A percentile compares a stretch with the other conserved stretches of the same genome.
These are phyloP conservation scores for Chrysosporium keratinophilum DNA, from an alignment of 2,329 filamentous ascomycete species.

Conservation along the genomic window DNA sequence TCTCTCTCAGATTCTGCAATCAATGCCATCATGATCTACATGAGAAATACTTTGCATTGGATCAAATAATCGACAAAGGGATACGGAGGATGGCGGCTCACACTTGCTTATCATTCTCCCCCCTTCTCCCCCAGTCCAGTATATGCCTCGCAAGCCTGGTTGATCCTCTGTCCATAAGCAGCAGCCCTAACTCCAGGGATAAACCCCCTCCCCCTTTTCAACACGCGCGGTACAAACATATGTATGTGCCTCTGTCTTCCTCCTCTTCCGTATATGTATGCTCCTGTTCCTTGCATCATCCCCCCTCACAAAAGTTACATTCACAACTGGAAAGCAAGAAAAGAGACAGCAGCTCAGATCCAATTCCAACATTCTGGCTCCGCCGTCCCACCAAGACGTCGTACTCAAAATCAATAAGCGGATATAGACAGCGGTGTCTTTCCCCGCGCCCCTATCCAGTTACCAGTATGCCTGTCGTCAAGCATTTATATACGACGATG, in stretches of 20 bases:
- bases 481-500: background rate
- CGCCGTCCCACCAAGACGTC: conserved; percentile 7
- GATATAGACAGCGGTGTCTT: conserved; percentile 7
- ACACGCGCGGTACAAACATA: too few species aligned
- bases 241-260: background rate
- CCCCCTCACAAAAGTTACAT: background rate
- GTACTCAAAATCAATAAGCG: conserved; percentile 4
- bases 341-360: background rate
- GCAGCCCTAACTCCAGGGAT: background rate
- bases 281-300: conserved; percentile 6
- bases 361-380: conserved; percentile 1
- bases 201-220: background rate
- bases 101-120: background rate
- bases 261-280: background rate
- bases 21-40: background rate
- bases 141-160: background rate
- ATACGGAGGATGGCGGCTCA: background rate
- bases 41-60: background rate
- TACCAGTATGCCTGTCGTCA: background rate
- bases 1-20: too few species aligned
- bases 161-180: background rate
- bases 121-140: background rate
- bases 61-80: background rate
- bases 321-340: background rate
- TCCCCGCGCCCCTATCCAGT: too few species aligned